Evolutionary conservation across 352 stramenopile genomes (phyloP), one percentile per base, ranked within the genome.

Genomic region (Phytophthora parvispora): DNA sequence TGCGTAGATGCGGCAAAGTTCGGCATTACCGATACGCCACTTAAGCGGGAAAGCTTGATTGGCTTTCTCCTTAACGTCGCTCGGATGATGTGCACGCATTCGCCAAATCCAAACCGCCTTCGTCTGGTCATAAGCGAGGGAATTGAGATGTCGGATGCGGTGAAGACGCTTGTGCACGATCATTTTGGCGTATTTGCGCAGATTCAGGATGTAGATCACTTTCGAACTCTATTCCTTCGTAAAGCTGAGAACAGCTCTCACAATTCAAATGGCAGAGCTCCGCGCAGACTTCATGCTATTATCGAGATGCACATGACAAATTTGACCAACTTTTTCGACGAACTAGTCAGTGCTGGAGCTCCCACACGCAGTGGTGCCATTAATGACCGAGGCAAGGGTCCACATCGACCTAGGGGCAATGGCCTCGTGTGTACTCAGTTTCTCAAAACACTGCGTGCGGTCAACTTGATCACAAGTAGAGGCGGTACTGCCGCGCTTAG

Each of bases 201-300:
- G 57, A 72, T 93, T 34, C 83, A 92, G 31, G 83, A 93, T 32
- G 65, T 81, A 4, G 68, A 78, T 51, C 83, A 93, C 48, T 93
- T 93, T 32, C 80, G 81, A 6, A 38, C 58, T n/a, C 31, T 91
- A 1, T 93, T 93, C 29, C 63, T 92, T 6, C 29, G 59, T 4
- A 78, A 75, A 18, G 40, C 20, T n/a, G 24, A 63, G 20, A 54
- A 18, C 15, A 36, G 4, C 20, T 25, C 16, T 40, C 24, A 25
- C n/a, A 6, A 22, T 49, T 10, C 29, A 8, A 28, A 34, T 31
- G 28, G 22, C 34, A 20, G 25, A 29, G 15, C 13, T 18, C n/a
- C 4, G 56, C 55, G 61, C 4, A 75, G 64, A 6, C 55, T 88
- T 9, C 53, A 66, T 5, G 45, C 63, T 9, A 64, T 89, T 15